Evolutionary conservation across 2,329 filamentous ascomycete species (phyloP).

Genomic region (Penicillium sp.): DNA sequence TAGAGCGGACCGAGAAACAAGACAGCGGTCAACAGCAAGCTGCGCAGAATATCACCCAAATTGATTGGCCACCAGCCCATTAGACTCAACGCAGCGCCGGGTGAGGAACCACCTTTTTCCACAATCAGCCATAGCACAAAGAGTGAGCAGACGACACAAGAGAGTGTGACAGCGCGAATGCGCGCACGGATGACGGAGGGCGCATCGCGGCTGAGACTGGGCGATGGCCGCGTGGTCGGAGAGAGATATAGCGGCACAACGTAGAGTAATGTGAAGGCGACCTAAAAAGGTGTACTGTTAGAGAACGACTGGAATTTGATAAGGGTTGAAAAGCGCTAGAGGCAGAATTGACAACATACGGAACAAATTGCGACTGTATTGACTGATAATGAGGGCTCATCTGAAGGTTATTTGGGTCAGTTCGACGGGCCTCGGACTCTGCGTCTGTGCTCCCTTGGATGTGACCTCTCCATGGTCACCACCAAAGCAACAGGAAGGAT

Average conservation of each 20-base stretch:
- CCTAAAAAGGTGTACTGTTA: slow-evolving; percentile 37
- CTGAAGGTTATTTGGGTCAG: slow-evolving; percentile 18
- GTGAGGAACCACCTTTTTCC: slow-evolving; percentile 45
- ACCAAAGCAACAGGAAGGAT: background rate
- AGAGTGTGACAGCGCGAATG: slow-evolving; percentile 70
- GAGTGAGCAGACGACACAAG: slow-evolving; percentile 62
- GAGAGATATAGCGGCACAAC: slow-evolving; percentile 88
- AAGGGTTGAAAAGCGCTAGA: background rate
- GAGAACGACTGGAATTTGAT: no score
- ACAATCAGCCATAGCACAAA: slow-evolving; percentile 63
- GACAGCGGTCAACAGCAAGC: slow-evolving; percentile 65
- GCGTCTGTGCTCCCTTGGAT: background rate
- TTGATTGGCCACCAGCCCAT: slow-evolving; percentile 79
- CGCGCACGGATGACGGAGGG: slow-evolving; percentile 83
- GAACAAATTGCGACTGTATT: slow-evolving; percentile 34
- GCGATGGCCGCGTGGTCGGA: slow-evolving; percentile 69
- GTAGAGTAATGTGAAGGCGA: slow-evolving; percentile 81
- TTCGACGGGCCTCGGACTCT: slow-evolving; percentile 7
- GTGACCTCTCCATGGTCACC: background rate
- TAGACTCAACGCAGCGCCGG: slow-evolving; percentile 56
- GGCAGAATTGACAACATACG: slow-evolving; percentile 22
- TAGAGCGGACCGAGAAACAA: slow-evolving; percentile 83
- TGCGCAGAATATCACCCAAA: slow-evolving; percentile 56
- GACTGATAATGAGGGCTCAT: slow-evolving; percentile 34
- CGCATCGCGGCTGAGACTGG: slow-evolving; percentile 73